Evolutionary conservation across 2,329 filamentous ascomycete genomes (phyloP).

Genomic region (Trichoderma gracile): DNA sequence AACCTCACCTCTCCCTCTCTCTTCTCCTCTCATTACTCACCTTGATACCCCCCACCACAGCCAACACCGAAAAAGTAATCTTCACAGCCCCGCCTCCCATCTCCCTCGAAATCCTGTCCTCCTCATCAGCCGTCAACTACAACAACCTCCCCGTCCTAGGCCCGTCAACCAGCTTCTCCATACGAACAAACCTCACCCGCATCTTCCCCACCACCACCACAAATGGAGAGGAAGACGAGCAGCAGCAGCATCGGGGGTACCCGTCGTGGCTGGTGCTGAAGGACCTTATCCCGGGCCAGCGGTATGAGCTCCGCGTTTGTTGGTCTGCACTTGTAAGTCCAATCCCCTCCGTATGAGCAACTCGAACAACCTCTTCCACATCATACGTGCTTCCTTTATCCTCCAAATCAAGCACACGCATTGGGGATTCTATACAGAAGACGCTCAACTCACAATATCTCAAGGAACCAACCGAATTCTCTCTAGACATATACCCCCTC

Average conservation of each 20-base stretch:
- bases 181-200: conserved; percentile 66
- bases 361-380: background rate
- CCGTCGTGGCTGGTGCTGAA: conserved; percentile 80
- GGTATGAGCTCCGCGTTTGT: conserved; percentile 90
- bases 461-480: conserved; percentile 87
- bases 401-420: background rate
- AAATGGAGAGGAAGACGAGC: too few relatives aligned
- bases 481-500: conserved; percentile 64
- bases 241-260: conserved; percentile 50
- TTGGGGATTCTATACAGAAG: background rate
- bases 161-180: conserved; percentile 51
- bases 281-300: conserved; percentile 65
- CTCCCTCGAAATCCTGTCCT: conserved; percentile 41
- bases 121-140: conserved; percentile 45
- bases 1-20: background rate
- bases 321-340: conserved; percentile 85
- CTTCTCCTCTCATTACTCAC: conserved; percentile 27
- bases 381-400: background rate
- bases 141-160: conserved; percentile 66
- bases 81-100: conserved; percentile 64
- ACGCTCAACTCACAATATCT: background rate
- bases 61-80: conserved; percentile 89
- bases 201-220: conserved; percentile 49
- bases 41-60: conserved; percentile 38
- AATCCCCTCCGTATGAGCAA: background rate